A percentile compares a stretch with the other conserved stretches of the same genome.
phyloP scores from a whole-genome alignment of 1,284 basidiomycete species.

The Pulveroboletus sp. region DNA sequence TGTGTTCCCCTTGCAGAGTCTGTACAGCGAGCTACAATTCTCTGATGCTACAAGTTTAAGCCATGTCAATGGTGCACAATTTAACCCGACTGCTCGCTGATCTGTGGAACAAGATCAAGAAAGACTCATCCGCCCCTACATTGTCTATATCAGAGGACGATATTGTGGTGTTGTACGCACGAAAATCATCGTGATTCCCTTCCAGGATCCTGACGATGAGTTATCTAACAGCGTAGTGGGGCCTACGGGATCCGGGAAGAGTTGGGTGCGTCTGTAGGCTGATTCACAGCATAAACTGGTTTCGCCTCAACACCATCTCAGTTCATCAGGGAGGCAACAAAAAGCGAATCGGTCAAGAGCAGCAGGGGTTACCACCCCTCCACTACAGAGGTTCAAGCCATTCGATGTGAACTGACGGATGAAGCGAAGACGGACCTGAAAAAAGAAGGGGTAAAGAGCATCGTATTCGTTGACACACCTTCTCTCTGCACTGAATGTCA shows the following conservation, averaged over 20 bases:
- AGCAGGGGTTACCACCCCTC: conserved; percentile 16
- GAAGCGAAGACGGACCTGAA: conserved; percentile 7
- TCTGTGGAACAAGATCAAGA: conserved; percentile 15
- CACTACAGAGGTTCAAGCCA: conserved; percentile 18
- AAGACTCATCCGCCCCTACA: conserved; percentile 1
- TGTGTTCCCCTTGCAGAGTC: no score
- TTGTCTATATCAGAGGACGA: conserved; percentile 15
- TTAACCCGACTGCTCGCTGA: not conserved
- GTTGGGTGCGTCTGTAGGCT: conserved; percentile 21
- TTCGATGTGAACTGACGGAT: conserved; percentile 22
- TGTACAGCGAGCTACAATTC: not conserved
- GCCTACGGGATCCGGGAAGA: conserved; percentile 29
- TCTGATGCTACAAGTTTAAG: not conserved
- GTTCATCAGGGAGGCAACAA: conserved; percentile 23
- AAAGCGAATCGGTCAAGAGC: conserved; percentile 1
- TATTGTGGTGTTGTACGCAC: conserved; percentile 23
- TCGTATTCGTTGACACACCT: conserved; percentile 27
- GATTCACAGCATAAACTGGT: not conserved
- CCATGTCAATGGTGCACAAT: not conserved
- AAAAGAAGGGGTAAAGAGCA: conserved; percentile 1
- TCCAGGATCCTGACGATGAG: not conserved
- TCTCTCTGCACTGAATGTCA: conserved; percentile 22
- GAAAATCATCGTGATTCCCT: not conserved
- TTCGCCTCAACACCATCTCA: conserved; percentile 3
- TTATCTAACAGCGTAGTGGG: conserved; percentile 19